Evolutionary conservation across 75 land plant species (phyloP), one percentile per base, ranked within the genome.

Genomic region (Gnetum montanum): DNA sequence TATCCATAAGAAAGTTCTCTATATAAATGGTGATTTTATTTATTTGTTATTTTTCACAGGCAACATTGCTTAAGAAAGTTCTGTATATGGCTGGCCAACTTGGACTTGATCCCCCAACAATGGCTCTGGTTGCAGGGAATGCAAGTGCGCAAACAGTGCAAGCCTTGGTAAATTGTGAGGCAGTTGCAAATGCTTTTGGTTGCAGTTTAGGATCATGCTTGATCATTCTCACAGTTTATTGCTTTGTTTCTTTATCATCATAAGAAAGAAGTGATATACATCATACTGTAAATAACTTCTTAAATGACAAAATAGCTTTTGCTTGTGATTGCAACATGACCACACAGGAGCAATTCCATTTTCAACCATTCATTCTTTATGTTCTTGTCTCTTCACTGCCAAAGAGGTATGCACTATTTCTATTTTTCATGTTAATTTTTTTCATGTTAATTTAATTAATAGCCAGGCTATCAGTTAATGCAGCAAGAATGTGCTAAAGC

Each of bases 71-170:
- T 34, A 68, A 65, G 35, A 70, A 71, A 29, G 36, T 94, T 18
- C 84, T 94, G 29, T 71, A 82, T 60, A 94, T 94, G 98, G 98
- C 98, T 49, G 98, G 98, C 12, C 98, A 94, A 66, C 60, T 94
- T 62, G 98, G 98, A 6, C 92, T 94, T 37, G 98, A 94, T 43
- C 98, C 98, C 44, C 85, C 98, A 16, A 90, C 96, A 6, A 94
- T 94, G 98, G 27, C 30, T 15, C 93, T 94, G 29, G 62, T 70
- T 30, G 23, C 62, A 36, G 92, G 88, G 29, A 91, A 91, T 23
- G 58, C 79, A 7, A 52, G 61, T 48, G 44, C 49, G 23, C 88
- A 94, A 64, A 44, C 83, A 63, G 61, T 75, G 20, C 82, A 78
- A 54, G 87, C 96, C 37, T 61, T 94, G n/a, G 11, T 51, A 51